A percentile compares a stretch with the other conserved stretches of the same genome.
These are phyloP conservation scores for Trichoderma afroharzianum DNA, from an alignment of 2,329 filamentous ascomycete species.

Conservation along the genomic window DNA sequence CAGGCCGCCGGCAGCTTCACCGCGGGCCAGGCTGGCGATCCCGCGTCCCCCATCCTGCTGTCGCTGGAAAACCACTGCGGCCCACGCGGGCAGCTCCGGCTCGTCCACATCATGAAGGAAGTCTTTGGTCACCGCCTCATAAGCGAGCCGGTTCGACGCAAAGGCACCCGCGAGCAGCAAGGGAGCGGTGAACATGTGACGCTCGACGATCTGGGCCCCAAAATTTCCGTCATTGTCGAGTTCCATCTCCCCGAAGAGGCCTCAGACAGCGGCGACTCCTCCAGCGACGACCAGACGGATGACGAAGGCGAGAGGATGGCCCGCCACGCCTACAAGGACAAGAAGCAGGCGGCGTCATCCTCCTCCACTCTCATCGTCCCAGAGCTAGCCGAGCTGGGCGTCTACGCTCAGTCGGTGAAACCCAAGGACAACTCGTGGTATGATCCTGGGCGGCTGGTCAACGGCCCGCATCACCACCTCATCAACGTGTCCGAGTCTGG, in stretches of 20 bases:
- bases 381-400: slow-evolving; percentile 61
- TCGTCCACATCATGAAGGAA: slow-evolving; percentile 63
- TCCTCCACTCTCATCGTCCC: slow-evolving; percentile 53
- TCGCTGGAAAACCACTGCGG: slow-evolving; percentile 67
- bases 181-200: slow-evolving; percentile 51
- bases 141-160: slow-evolving; percentile 52
- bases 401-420: slow-evolving; percentile 69
- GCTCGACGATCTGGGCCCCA: slow-evolving; percentile 56
- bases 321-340: slow-evolving; percentile 50
- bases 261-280: slow-evolving; percentile 39
- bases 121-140: slow-evolving; percentile 59
- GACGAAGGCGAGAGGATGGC: slow-evolving; percentile 45
- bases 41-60: slow-evolving; percentile 56
- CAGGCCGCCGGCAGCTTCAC: slow-evolving; percentile 34
- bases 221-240: slow-evolving; percentile 65
- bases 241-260: slow-evolving; percentile 56
- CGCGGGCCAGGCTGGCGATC: slow-evolving; percentile 32
- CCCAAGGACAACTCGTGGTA: slow-evolving; percentile 65
- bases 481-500: slow-evolving; percentile 67
- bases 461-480: slow-evolving; percentile 61
- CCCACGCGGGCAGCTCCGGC: slow-evolving; percentile 54
- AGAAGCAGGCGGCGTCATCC: slow-evolving; percentile 46
- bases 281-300: slow-evolving; percentile 36
- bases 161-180: slow-evolving; percentile 53
- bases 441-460: slow-evolving; percentile 44